Conservation (phyloP, 2,329 filamentous ascomycete species). For the Beauveria medogensis region DNA sequence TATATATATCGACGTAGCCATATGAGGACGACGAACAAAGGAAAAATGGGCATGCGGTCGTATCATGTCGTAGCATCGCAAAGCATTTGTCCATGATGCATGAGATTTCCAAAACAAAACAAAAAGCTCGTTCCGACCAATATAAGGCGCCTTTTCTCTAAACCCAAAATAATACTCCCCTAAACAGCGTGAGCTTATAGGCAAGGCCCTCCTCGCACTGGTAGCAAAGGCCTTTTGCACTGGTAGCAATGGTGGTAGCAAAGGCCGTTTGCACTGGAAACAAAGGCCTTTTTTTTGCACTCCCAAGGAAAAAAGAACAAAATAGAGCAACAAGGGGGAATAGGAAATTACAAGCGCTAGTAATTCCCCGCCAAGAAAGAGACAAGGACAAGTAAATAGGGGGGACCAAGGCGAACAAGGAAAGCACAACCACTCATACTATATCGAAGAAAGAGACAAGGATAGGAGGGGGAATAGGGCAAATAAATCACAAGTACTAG, state of each 20-base stretch:
- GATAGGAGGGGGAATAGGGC: too few relatives aligned
- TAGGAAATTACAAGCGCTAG: too few relatives aligned
- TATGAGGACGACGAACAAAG: not conserved
- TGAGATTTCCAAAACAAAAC: not conserved
- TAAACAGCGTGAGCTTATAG: not conserved
- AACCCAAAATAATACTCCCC: not conserved
- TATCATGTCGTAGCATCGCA: not conserved
- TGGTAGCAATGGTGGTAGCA: not conserved
- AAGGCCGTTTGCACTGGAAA: too few relatives aligned
- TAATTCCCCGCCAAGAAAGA: too few relatives aligned
- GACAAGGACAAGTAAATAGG: not conserved
- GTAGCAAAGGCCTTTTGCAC: too few relatives aligned
- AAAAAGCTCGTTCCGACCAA: not conserved
- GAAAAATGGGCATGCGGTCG: not conserved
- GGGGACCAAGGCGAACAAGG: too few relatives aligned
- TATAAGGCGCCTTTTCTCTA: conserved; percentile 7
- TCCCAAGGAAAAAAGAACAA: too few relatives aligned
- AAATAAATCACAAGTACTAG: too few relatives aligned
- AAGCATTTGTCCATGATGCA: not conserved
- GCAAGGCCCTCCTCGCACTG: not conserved
- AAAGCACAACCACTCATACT: too few relatives aligned
- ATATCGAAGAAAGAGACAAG: too few relatives aligned
- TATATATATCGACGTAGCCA: not conserved
- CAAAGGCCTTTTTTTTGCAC: too few relatives aligned
- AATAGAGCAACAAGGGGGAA: too few relatives aligned